These are phyloP conservation scores for Sporothrix brasiliensis DNA, from an alignment of 2,329 filamentous ascomycete species.

Conservation along the genomic window DNA sequence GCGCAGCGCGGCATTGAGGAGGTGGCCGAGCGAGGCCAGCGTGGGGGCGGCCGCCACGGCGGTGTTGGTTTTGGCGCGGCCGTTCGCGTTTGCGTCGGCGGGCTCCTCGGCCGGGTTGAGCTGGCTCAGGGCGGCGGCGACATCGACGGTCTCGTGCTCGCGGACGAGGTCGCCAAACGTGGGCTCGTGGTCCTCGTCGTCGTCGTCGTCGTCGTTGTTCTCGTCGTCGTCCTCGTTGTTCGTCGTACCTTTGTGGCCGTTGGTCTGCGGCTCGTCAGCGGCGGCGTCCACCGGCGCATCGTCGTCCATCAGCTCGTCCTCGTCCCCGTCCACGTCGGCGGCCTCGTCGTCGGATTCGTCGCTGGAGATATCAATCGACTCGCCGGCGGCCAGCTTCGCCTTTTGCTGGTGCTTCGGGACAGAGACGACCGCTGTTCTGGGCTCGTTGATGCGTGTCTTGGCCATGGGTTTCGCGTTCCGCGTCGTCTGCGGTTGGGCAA, in stretches of 20 bases:
- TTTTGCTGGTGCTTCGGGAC: slow-evolving; percentile 40
- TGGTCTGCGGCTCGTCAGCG: background rate
- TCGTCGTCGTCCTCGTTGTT: slow-evolving; percentile 1
- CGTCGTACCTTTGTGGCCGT: background rate
- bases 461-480: slow-evolving; percentile 55
- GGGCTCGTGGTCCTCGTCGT: slow-evolving; percentile 51
- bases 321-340: slow-evolving; percentile 41
- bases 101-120: background rate
- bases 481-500: slow-evolving; percentile 59
- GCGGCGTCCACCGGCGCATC: background rate
- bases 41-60: slow-evolving; percentile 12
- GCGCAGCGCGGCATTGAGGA: slow-evolving; percentile 89
- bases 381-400: slow-evolving; percentile 40
- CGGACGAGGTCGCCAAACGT: slow-evolving; percentile 82
- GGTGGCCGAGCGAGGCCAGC: slow-evolving; percentile 72
- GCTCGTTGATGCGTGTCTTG: slow-evolving; percentile 60
- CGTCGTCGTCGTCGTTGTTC: slow-evolving; percentile 23
- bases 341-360: slow-evolving; percentile 44
- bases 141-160: slow-evolving; percentile 74
- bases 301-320: slow-evolving; percentile 28
- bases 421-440: slow-evolving; percentile 56
- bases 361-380: slow-evolving; percentile 62
- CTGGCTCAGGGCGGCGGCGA: slow-evolving; percentile 61
- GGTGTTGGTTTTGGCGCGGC: slow-evolving; percentile 38
- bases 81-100: background rate